Evolutionary conservation across 129 eudicot genomes (phyloP).

Genomic region (Tagetes patula): DNA sequence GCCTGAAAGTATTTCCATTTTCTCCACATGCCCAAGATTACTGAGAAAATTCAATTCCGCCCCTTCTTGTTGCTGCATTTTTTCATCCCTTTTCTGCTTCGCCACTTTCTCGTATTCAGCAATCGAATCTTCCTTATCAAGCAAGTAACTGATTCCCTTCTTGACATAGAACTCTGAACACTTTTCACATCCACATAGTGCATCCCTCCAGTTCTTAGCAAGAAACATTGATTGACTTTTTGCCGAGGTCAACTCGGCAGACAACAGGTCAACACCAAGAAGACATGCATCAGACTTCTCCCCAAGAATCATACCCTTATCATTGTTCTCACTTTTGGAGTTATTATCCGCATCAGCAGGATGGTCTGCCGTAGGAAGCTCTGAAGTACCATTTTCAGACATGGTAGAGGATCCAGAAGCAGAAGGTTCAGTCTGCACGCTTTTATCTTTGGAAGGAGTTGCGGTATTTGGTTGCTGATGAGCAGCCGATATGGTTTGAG

Average conservation of each 20-base stretch:
- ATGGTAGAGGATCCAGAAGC: conserved; percentile 35
- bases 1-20: conserved; percentile 81
- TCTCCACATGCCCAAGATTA: conserved; percentile 78
- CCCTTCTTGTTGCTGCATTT: conserved; percentile 71
- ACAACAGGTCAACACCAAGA: conserved; percentile 54
- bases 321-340: conserved; percentile 21
- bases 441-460: conserved; percentile 46
- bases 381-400: conserved; percentile 32
- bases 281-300: conserved; percentile 47
- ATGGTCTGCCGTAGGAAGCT: conserved; percentile 16
- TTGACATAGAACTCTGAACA: conserved; percentile 59
- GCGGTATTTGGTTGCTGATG: conserved; percentile 28
- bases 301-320: conserved; percentile 24
- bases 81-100: conserved; percentile 70
- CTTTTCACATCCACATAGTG: conserved; percentile 64
- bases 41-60: conserved; percentile 54
- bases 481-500: conserved; percentile 51
- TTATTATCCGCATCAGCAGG: conserved; percentile 8
- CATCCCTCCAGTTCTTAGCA: conserved; percentile 76
- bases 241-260: conserved; percentile 34
- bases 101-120: conserved; percentile 88
- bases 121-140: conserved; percentile 82
- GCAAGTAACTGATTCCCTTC: conserved; percentile 64
- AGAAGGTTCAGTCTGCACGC: conserved; percentile 36
- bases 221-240: conserved; percentile 72